Conservation (phyloP, 768 basidiomycete genomes). For the Cantharellus anzutake region DNA sequence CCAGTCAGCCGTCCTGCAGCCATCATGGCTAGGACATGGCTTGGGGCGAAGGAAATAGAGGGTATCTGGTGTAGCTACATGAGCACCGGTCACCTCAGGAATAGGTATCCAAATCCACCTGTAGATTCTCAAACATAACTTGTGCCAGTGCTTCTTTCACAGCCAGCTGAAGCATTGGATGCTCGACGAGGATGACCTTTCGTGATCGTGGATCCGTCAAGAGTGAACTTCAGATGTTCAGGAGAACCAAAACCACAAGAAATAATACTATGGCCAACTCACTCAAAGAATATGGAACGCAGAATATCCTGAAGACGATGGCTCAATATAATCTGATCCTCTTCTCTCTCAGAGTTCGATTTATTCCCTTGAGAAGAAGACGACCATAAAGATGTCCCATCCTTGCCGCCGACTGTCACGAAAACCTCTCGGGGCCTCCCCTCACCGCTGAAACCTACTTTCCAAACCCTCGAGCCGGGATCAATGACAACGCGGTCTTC, state of each 20-base stretch:
- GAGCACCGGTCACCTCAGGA: not conserved
- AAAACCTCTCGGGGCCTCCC: constrained; percentile 81
- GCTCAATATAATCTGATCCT: constrained; percentile 57
- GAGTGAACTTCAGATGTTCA: constrained; percentile 38
- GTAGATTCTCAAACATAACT: constrained; percentile 75
- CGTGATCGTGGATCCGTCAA: constrained; percentile 89
- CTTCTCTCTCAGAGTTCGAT: constrained; percentile 37
- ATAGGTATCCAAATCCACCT: constrained; percentile 27
- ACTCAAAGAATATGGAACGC: constrained; percentile 74
- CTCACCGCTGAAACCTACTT: constrained; percentile 95
- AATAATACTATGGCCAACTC: constrained; percentile 15
- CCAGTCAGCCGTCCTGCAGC: constrained; percentile 82
- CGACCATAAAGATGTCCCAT: constrained; percentile 16
- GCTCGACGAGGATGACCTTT: constrained; percentile 85
- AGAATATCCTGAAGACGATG: constrained; percentile 47
- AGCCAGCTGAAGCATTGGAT: constrained; percentile 65
- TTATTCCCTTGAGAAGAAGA: not conserved
- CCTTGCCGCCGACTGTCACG: constrained; percentile 24
- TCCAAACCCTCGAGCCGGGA: constrained; percentile 87
- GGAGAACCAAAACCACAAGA: not conserved
- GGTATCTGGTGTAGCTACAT: constrained; percentile 41
- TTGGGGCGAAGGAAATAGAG: constrained; percentile 81
- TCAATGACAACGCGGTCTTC: constrained; percentile 94
- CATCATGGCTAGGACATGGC: constrained; percentile 68
- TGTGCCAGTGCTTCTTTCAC: constrained; percentile 80